These are phyloP conservation scores for Elongisporangium senticosum DNA, from an alignment of 352 stramenopile genomes.

Conservation along the genomic window DNA sequence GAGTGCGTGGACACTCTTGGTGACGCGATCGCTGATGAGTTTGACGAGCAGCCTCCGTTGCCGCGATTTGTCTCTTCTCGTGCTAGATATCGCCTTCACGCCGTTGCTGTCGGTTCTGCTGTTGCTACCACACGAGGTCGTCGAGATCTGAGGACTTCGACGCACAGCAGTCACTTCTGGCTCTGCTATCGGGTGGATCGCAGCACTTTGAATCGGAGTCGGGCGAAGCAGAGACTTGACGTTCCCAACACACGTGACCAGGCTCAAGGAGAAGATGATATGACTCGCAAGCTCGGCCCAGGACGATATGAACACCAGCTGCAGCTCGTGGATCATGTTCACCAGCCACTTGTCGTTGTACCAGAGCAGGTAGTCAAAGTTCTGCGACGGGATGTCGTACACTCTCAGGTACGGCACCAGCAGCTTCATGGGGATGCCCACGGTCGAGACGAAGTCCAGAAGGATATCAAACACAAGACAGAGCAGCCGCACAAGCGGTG, in stretches of 20 bases:
- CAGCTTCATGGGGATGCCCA: not conserved
- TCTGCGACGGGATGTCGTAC: not conserved
- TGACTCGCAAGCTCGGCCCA: slow-evolving; percentile 17
- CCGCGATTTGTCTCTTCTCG: not conserved
- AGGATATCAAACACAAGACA: not conserved
- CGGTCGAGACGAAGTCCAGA: not conserved
- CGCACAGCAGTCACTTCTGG: too few relatives aligned
- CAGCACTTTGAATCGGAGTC: not conserved
- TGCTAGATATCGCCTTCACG: not conserved
- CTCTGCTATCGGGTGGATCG: not conserved
- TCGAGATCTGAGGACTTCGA: not conserved
- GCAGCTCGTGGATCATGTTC: slow-evolving; percentile 18
- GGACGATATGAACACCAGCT: slow-evolving; percentile 19
- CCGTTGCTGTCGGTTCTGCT: not conserved
- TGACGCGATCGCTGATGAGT: not conserved
- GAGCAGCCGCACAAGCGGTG: not conserved
- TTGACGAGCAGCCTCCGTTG: not conserved
- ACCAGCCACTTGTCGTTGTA: slow-evolving; percentile 15
- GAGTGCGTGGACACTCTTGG: not conserved
- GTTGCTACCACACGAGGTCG: not conserved
- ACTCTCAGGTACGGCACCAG: not conserved
- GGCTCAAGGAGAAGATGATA: slow-evolving; percentile 14
- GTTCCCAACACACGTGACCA: slow-evolving; percentile 14
- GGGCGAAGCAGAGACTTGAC: slow-evolving; percentile 17
- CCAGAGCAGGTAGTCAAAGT: not conserved